Evolutionary conservation across 148 eudicot genomes (phyloP).

Genomic region (Chenopodium formosanum): DNA sequence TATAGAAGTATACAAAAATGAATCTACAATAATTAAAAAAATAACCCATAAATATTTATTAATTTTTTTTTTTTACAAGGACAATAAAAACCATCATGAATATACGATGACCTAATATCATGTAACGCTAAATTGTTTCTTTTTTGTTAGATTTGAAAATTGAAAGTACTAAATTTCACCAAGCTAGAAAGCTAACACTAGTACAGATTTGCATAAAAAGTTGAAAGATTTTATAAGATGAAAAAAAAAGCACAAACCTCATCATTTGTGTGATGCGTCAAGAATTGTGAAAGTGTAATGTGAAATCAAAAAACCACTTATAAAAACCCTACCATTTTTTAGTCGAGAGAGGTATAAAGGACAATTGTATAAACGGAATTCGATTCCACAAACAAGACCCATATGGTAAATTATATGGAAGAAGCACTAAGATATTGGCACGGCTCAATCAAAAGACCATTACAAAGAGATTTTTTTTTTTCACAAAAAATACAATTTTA

Average conservation of each 20-base stretch:
- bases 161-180: not conserved
- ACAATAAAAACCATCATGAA: no score
- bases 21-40: no score
- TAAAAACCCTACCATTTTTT: not conserved
- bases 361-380: not conserved
- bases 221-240: not conserved
- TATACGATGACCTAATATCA: not conserved
- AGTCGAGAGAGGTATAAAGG: not conserved
- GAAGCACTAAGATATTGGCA: constrained; percentile 52
- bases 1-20: no score
- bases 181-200: not conserved
- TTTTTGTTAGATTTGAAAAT: not conserved
- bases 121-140: no score
- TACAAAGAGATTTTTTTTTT: not conserved
- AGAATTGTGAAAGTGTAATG: not conserved
- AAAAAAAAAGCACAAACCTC: not conserved
- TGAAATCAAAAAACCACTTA: not conserved
- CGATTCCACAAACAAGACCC: no score
- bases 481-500: not conserved
- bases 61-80: no score
- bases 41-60: no score
- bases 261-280: not conserved
- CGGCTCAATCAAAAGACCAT: constrained; percentile 48
- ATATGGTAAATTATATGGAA: constrained; percentile 18
- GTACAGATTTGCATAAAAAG: not conserved